Conservation (phyloP, 768 basidiomycete species). For the Suillus occidentalis region DNA sequence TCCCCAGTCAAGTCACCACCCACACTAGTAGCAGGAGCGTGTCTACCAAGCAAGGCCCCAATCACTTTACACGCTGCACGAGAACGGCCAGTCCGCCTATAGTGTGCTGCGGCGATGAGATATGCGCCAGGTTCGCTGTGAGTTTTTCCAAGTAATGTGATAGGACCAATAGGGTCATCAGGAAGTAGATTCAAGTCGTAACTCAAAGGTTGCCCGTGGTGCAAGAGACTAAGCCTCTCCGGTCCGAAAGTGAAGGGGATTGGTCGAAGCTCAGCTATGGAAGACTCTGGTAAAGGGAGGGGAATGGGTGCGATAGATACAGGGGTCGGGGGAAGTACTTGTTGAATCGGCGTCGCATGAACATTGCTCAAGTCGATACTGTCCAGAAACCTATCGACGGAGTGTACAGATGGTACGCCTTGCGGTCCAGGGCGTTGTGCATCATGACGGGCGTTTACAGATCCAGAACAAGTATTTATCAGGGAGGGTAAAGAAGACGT, state of each 20-base stretch:
- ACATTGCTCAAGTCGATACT: constrained; percentile 23
- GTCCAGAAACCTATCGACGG: constrained; percentile 26
- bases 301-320: constrained; percentile 11
- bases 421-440: neutral
- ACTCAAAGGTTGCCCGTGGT: constrained; percentile 29
- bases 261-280: constrained; percentile 10
- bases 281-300: constrained; percentile 15
- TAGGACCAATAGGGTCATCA: constrained; percentile 29
- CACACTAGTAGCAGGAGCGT: constrained; percentile 5
- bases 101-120: constrained; percentile 31
- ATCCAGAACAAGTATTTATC: neutral
- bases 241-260: constrained; percentile 7
- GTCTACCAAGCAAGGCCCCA: constrained; percentile 22
- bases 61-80: constrained; percentile 30
- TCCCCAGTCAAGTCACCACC: neutral
- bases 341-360: constrained; percentile 7
- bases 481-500: neutral
- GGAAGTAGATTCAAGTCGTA: constrained; percentile 30
- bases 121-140: constrained; percentile 33
- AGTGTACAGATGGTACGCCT: neutral
- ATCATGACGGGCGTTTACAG: neutral
- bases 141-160: constrained; percentile 27
- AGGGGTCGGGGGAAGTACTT: constrained; percentile 15
- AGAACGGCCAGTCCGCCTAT: constrained; percentile 33
- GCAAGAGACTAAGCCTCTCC: constrained; percentile 22